Base-by-base conservation (phyloP, 192 early-diverging fungal genomes). In the Gigaspora rosea region DNA sequence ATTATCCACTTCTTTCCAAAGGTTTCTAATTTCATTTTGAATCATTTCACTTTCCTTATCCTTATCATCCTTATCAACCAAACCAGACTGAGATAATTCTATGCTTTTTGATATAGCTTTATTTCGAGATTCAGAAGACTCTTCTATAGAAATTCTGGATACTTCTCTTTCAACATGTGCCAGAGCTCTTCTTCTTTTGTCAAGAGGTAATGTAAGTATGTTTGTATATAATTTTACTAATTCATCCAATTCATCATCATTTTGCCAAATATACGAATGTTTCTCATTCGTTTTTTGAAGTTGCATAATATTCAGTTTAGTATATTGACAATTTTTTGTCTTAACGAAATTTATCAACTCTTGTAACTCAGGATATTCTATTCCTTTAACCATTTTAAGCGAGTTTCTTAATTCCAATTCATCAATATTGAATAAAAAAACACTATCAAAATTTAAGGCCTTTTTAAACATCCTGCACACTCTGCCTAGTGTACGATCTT, bases 81-180 rank as follows among this genome's bases (percentile, higher is more conserved):
- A 35, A 10, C 75, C 48, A 22, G 54, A 46, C 67, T 64, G 67
- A 54, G 48, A 48, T 46, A 51, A 76, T 22, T 58, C 49, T 46
- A 51, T 41, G 27, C 46, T 58, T 64, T 76, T 64, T n/a, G 22
- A 64, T 57, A 56, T 27, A 65, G 50, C 75, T n/a, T 54, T 4
- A 22, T 50, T 46, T 76, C 63, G 33, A 46, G 64, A 49, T 10
- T 33, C 16, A 13, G 63, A 76, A 7, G 75, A 67, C 27, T 76
- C 63, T 41, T 41, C 33, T 9, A 27, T 16, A 13, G 75, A 76
- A 50, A 76, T 41, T 41, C 49, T 36, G 12, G 61, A 76, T n/a
- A 76, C 16, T 52, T 76, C 75, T 57, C 75, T 64, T 49, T 67
- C 75, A 51, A 76, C 3, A 76, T 76, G 75, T 33, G 75, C 75